phyloP scores from a whole-genome alignment of 1,284 basidiomycete genomes.

The Sanghuangporus weigelae region DNA sequence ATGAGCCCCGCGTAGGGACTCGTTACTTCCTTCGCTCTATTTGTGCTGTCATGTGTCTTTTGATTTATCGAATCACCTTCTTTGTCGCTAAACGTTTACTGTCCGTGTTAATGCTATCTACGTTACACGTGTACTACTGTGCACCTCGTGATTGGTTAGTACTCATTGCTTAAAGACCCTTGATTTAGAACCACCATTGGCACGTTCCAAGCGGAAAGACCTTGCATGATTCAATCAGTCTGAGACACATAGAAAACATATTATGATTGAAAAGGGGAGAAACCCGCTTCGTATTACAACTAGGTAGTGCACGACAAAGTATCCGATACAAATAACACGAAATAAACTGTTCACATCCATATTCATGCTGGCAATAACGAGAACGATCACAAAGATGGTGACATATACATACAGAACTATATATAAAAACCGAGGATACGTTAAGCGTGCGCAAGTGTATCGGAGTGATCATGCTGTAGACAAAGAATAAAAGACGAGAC shows the following conservation, averaged over 20 bases:
- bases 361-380: constrained; percentile 8
- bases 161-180: too few relatives aligned
- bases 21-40: too few relatives aligned
- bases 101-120: too few relatives aligned
- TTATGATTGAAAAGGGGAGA: neutral
- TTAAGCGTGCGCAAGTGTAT: neutral
- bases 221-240: too few relatives aligned
- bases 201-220: too few relatives aligned
- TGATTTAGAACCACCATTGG: too few relatives aligned
- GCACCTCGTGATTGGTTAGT: too few relatives aligned
- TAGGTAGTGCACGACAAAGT: neutral
- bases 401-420: constrained; percentile 16
- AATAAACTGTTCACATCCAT: constrained; percentile 7
- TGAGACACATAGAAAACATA: neutral
- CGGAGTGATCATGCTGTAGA: neutral
- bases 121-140: too few relatives aligned
- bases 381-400: neutral
- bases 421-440: constrained; percentile 6
- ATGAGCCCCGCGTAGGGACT: too few relatives aligned
- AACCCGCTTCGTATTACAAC: neutral
- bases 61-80: too few relatives aligned
- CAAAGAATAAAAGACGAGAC: neutral
- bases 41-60: too few relatives aligned
- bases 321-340: constrained; percentile 8
- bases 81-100: too few relatives aligned